A percentile compares a stretch with the other conserved stretches of the same genome.
phyloP scores from a whole-genome alignment of 805 yeast species.

The Myxozyma lipomycoides region DNA sequence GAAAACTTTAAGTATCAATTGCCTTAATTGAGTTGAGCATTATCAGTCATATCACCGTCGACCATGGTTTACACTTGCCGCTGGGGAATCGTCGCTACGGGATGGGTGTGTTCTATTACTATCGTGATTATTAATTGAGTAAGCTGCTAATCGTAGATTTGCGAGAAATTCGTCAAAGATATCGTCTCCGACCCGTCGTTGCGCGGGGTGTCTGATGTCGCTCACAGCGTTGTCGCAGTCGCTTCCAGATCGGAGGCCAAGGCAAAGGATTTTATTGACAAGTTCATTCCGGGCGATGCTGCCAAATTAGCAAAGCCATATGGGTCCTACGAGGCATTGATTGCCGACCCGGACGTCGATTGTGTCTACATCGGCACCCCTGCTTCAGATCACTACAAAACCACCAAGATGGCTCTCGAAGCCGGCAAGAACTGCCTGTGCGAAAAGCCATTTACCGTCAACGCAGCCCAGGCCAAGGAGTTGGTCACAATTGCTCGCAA shows the following conservation, averaged over 20 bases:
- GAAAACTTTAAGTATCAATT: no score
- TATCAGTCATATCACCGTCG: no score
- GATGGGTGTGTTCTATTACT: constrained; percentile 5
- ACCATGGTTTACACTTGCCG: constrained; percentile 17
- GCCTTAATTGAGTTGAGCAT: no score
- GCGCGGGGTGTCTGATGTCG: constrained; percentile 32
- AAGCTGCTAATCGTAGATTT: constrained; percentile 15
- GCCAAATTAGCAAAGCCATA: constrained; percentile 26
- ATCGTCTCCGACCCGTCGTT: constrained; percentile 19
- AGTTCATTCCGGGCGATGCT: constrained; percentile 29
- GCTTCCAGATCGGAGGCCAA: constrained; percentile 32
- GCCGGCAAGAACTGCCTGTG: constrained; percentile 49
- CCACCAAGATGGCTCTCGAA: constrained; percentile 41
- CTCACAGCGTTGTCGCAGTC: constrained; percentile 33
- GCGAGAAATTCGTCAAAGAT: constrained; percentile 18
- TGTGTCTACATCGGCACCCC: constrained; percentile 49
- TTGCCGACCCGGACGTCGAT: constrained; percentile 42
- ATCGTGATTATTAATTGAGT: not conserved
- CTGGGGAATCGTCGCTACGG: constrained; percentile 25
- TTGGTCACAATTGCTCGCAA: constrained; percentile 44
- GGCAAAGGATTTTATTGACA: constrained; percentile 31
- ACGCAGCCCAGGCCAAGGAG: constrained; percentile 43
- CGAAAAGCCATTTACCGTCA: constrained; percentile 53
- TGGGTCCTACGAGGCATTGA: constrained; percentile 43
- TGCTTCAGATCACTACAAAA: constrained; percentile 47